Percentiles rank a stretch among this genome's conserved stretches.
phyloP scores from a whole-genome alignment of 768 basidiomycete species.

The Rhodosporidiobolus sp. region DNA sequence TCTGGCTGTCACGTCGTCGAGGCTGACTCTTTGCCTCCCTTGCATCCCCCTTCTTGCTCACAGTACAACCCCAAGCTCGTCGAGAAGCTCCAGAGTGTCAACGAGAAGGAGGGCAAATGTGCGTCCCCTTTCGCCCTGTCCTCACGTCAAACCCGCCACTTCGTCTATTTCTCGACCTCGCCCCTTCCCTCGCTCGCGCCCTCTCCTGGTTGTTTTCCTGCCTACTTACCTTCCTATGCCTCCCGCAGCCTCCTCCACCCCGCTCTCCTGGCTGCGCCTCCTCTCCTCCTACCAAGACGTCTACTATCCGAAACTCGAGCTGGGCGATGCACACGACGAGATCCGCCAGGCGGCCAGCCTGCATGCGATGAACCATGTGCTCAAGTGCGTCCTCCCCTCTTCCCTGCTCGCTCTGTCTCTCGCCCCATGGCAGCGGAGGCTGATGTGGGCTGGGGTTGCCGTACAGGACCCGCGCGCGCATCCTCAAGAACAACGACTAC shows the following conservation, averaged over 20 bases:
- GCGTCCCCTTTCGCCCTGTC: no score
- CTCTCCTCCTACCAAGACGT: constrained; percentile 65
- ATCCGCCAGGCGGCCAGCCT: constrained; percentile 69
- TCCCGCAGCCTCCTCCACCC: not conserved
- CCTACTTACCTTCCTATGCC: not conserved
- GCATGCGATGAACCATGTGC: constrained; percentile 83
- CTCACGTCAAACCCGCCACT: no score
- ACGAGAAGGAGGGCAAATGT: not conserved
- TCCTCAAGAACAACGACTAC: constrained; percentile 91
- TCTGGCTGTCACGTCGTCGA: no score
- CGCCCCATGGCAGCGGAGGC: no score
- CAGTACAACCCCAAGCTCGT: constrained; percentile 39
- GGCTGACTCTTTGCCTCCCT: not conserved
- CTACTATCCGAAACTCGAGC: constrained; percentile 64
- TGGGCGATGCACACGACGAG: constrained; percentile 60
- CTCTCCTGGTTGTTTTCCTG: no score
- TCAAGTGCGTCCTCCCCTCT: constrained; percentile 60
- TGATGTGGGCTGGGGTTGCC: not conserved
- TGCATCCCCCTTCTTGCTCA: no score
- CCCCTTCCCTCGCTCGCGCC: not conserved
- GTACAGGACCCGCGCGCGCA: constrained; percentile 75
- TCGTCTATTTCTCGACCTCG: no score
- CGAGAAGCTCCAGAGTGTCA: constrained; percentile 30
- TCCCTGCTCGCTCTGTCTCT: not conserved
- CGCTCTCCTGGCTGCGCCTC: constrained; percentile 15